Base-by-base conservation (phyloP, 163 green algal species). In the Chloromonas sp. region DNA sequence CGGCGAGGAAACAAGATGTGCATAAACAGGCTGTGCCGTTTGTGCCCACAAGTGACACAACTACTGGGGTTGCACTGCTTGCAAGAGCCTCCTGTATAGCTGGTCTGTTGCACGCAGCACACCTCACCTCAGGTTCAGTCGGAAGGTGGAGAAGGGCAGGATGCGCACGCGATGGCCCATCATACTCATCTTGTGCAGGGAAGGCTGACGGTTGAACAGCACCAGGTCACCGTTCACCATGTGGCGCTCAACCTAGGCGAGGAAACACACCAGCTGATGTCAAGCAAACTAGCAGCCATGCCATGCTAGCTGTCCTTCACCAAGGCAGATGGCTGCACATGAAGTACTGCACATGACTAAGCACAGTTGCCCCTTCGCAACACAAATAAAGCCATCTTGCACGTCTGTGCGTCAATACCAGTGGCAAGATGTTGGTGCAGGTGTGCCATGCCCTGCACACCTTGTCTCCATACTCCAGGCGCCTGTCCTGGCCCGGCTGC, bases 171-270 rank as follows among this genome's bases (percentile, higher is more conserved):
- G 79, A 84, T 97, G 90, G 36, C 96, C 95, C 97, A 99, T 99
- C 96, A 99, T 99, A 81, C 95, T 99, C 97, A 99, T 99, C 91
- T 99, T 99, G 93, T 99, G 97, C 87, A 99, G 94, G 14, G 92
- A 97, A 79, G 97, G 97, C 93, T 99, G 97, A 13, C 97, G 95
- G 92, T 99, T 99, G 92, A 99, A 99, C 13, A 99, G 95, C 84
- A 99, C 97, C 60, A 98, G 89, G 87, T 99, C 97, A 2, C 96
- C 97, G 85, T 98, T 97, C 81, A 93, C 85, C 90, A 99, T 88
- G 89, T 99, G 97, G 1, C 97, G 91, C 92, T 99, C 97, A 80
- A 99, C 96, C 87, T 91, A 88, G 60, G 86, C 77, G 2, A 81
- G 62, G 2, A 86, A 70, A 36, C 36, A 36, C 36, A 36, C 36